These are phyloP conservation scores for Pythium monospermum DNA, from an alignment of 352 stramenopile genomes.

Conservation along the genomic window DNA sequence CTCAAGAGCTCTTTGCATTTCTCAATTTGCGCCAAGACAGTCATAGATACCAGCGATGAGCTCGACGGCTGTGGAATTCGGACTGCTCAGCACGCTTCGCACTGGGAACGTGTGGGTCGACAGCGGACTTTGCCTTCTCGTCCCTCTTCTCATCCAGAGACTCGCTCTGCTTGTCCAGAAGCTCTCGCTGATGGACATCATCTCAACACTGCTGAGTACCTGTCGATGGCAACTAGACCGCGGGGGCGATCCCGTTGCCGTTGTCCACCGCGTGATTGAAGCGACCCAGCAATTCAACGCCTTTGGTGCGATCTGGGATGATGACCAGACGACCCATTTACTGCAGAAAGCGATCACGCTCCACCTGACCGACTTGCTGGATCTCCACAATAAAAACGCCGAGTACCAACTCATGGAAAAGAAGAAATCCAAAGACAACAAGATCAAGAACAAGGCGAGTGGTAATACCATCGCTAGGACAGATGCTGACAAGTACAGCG, in stretches of 20 bases:
- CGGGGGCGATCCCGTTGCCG: no score
- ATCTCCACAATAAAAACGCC: constrained; percentile 20
- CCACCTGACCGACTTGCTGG: constrained; percentile 20
- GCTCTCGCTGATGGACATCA: no score
- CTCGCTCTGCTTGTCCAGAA: no score
- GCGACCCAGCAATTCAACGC: constrained; percentile 18
- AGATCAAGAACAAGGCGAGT: constrained; percentile 13
- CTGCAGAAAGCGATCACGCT: constrained; percentile 29
- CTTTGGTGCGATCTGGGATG: constrained; percentile 17
- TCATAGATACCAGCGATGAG: no score
- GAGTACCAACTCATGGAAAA: constrained; percentile 25
- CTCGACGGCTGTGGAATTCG: constrained; percentile 37
- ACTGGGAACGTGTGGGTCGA: constrained; percentile 49
- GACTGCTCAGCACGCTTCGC: constrained; percentile 45
- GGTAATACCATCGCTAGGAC: constrained; percentile 24
- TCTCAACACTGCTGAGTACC: no score
- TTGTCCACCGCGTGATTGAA: constrained; percentile 21
- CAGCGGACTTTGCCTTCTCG: constrained; percentile 44
- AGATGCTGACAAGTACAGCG: constrained; percentile 31
- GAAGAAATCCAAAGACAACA: constrained; percentile 4
- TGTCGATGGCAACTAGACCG: no score
- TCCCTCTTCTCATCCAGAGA: constrained; percentile 42
- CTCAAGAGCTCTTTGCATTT: no score
- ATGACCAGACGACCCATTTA: constrained; percentile 24
- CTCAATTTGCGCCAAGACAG: no score